Conservation (phyloP, 78 protist genomes). For the Corallochytrium limacisporum region DNA sequence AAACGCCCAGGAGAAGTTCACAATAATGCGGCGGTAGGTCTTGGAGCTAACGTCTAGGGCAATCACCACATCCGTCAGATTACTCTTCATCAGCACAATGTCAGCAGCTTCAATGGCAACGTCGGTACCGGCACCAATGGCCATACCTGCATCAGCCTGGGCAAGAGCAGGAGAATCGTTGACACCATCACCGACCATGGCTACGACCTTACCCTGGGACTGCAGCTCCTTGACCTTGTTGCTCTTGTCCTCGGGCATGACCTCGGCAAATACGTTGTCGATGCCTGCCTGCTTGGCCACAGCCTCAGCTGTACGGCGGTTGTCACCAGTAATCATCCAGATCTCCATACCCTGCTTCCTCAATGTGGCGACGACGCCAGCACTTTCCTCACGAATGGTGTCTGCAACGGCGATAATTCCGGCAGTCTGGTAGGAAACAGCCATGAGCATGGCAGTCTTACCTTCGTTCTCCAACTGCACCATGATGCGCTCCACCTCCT, state of each 20-base stretch:
- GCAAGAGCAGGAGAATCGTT: slow-evolving; percentile 71
- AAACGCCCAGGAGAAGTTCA: slow-evolving; percentile 84
- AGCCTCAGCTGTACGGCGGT: slow-evolving; percentile 30
- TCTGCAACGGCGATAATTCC: slow-evolving; percentile 3
- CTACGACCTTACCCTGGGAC: slow-evolving; percentile 45
- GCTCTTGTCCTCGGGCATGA: slow-evolving; percentile 64
- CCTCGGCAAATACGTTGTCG: slow-evolving; percentile 41
- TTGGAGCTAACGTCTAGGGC: slow-evolving; percentile 56
- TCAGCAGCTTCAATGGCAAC: slow-evolving; percentile 81
- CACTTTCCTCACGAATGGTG: neutral
- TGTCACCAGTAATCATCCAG: slow-evolving; percentile 84
- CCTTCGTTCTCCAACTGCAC: slow-evolving; percentile 9
- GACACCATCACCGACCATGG: slow-evolving; percentile 91
- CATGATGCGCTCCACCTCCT: neutral
- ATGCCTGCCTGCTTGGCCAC: slow-evolving; percentile 18
- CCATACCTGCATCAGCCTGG: slow-evolving; percentile 74
- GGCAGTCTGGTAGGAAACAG: neutral
- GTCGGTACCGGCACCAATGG: slow-evolving; percentile 72
- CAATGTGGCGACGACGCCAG: slow-evolving; percentile 11
- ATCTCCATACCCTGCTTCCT: slow-evolving; percentile 16
- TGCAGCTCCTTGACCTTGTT: slow-evolving; percentile 51
- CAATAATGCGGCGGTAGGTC: slow-evolving; percentile 54
- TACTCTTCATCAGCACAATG: slow-evolving; percentile 50
- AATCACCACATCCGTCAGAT: slow-evolving; percentile 56
- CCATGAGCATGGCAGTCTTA: slow-evolving; percentile 16